Base-by-base conservation (phyloP, 1,139 yeast species). In the Blastobotrys capitulatus region DNA sequence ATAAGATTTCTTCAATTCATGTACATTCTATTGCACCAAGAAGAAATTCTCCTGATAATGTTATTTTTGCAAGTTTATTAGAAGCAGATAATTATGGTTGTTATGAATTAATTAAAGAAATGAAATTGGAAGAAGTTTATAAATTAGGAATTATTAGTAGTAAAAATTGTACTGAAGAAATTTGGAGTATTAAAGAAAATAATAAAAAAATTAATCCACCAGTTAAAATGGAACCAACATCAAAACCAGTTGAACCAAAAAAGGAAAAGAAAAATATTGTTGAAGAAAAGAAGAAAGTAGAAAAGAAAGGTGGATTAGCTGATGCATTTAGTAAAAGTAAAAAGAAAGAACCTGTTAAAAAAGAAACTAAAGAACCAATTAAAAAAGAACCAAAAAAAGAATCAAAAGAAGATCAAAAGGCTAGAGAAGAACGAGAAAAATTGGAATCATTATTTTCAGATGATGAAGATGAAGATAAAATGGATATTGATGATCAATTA, bases 11-110 rank as follows among this genome's bases (percentile, higher is more conserved):
- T 2, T 51, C 61, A 8, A 47, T 57, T 8, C 59, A 57, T 34
- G 44, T 60, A 10, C 60, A 61, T 49, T 52, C 59, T 27, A 29
- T 61, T 13, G 54, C 55, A 3, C 59, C 57, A 4, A 40, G 20
- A 35, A 38, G 38, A 20, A 25, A 54, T 10, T 47, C 47, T 16
- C 22, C 26, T 4, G 6, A n/a, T 8, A 6, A 10, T 15, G 22
- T 2, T 7, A 15, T 10, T 15, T 52, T 55, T 10, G 22, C n/a
- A 19, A 12, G 31, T 38, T 34, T 44, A 31, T n/a, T 43, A 34
- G 50, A 39, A 20, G n/a, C 15, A 15, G 51, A 31, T 18, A 20
- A 45, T 25, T 35, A 32, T 10, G 37, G 35, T 9, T 47, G 40
- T n/a, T 48, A 43, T 16, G 42, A 43, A 27, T 16, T 42, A 29